Conservation (phyloP, 352 stramenopile genomes). For the Thraustotheca clavata region DNA sequence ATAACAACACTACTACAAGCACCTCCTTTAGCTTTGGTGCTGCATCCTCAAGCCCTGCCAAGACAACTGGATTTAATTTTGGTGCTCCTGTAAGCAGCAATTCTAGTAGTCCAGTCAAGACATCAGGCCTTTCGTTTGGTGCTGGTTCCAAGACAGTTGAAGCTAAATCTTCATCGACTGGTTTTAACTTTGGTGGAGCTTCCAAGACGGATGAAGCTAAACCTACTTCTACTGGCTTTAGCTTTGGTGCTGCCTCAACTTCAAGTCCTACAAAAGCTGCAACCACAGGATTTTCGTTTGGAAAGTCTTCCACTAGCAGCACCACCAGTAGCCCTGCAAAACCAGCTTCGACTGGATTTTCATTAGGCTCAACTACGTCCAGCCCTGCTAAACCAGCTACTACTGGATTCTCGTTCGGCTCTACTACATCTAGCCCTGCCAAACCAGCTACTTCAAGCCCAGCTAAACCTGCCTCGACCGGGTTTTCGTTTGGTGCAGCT, state of each 20-base stretch:
- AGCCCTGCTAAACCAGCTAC: constrained; percentile 12
- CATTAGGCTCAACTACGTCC: constrained; percentile 27
- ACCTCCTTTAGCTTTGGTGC: constrained; percentile 26
- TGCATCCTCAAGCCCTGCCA: neutral
- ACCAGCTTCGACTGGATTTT: constrained; percentile 32
- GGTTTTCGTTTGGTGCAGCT: constrained; percentile 37
- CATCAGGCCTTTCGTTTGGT: constrained; percentile 20
- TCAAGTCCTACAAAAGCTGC: constrained; percentile 22
- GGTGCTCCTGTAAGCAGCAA: neutral
- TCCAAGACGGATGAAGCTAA: neutral
- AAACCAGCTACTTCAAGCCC: neutral
- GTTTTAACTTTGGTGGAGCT: constrained; percentile 6
- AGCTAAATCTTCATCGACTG: too few relatives aligned
- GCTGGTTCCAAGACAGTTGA: neutral
- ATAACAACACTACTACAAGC: neutral
- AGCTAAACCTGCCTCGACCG: constrained; percentile 24
- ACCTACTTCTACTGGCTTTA: constrained; percentile 17
- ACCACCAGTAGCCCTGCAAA: constrained; percentile 3
- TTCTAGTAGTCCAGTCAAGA: constrained; percentile 17
- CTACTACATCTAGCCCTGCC: neutral
- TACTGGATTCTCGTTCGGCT: constrained; percentile 36
- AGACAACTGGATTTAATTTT: constrained; percentile 12
- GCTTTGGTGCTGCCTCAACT: constrained; percentile 24
- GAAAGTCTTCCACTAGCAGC: constrained; percentile 5
- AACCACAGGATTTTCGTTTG: constrained; percentile 35